Evolutionary conservation across 2,329 filamentous ascomycete genomes (phyloP), one percentile per base, ranked within the genome.

Genomic region (Cryoendolithus antarcticus): DNA sequence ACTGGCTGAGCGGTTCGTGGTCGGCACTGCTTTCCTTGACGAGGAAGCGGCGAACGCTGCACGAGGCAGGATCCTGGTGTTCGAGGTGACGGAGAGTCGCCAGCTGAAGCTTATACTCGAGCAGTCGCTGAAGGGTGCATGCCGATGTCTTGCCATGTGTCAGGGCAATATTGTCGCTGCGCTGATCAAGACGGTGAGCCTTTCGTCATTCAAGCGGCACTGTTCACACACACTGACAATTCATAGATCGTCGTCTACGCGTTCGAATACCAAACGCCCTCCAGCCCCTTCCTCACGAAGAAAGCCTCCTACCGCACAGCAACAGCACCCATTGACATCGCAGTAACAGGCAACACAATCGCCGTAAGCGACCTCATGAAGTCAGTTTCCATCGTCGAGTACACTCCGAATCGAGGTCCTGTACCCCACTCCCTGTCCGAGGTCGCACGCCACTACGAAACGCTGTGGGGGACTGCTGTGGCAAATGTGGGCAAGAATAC

Each of bases 301-400:
- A 57, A 82, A 10, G 82, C 84, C 1, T 75, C 77, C 2, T 93
- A 86, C 59, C 76, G 86, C 9, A 82, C 85, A 2, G 77, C 86
- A 2, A 93, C 86, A 0, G 83, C 84, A 27, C 88, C 91, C 0
- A 75, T 93, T 10, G 84, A 89, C 48, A 59, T 96, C 5, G 77
- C 80, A 7, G 72, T 95, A 9, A 74, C 76, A 1, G 82, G 74
- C 1, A 78, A 80, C 48, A 69, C 75, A 15, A 88, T 98, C 45
- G 85, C 83, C 0, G 78, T 96, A 7, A 83, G 81, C 1, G 91
- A 98, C 55, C 65, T 98, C 34, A 95, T 94, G 83, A 95, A 96
- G 63, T 93, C 85, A 1, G 69, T 93, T 15, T 79, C 82, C 1
- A 65, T 96, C 4, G 67, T 95, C 6, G 71, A 91, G 54, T 91